A percentile compares a stretch with the other conserved stretches of the same genome.
These are phyloP conservation scores for Prototheca cutis DNA, from an alignment of 163 green algal genomes.

Conservation along the genomic window DNA sequence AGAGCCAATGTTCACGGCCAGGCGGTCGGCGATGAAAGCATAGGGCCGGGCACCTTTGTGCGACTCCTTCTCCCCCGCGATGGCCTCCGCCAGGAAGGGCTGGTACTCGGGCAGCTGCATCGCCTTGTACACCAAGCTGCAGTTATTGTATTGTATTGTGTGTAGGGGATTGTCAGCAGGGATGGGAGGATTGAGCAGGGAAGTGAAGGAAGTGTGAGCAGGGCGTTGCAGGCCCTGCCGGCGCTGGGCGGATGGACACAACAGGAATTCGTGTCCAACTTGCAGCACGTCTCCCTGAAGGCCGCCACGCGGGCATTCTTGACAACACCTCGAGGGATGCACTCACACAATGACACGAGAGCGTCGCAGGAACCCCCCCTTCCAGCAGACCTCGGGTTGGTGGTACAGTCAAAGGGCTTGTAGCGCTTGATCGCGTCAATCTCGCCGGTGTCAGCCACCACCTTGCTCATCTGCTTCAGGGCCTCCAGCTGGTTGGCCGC, in stretches of 20 bases:
- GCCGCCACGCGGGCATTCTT: too few relatives aligned
- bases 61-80: constrained; percentile 18
- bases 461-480: constrained; percentile 56
- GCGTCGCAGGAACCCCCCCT: not conserved
- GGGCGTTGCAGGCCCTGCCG: too few relatives aligned
- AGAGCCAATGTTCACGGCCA: constrained; percentile 63
- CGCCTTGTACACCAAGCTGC: constrained; percentile 69
- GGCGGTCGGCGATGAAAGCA: constrained; percentile 51
- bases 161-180: too few relatives aligned
- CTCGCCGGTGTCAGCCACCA: constrained; percentile 36
- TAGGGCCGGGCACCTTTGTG: constrained; percentile 19
- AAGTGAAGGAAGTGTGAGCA: too few relatives aligned
- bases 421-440: constrained; percentile 61
- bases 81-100: constrained; percentile 46
- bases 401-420: constrained; percentile 71
- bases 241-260: too few relatives aligned
- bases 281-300: too few relatives aligned
- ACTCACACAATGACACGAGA: not conserved
- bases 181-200: too few relatives aligned
- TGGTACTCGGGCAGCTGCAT: constrained; percentile 57
- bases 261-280: too few relatives aligned
- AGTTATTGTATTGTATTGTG: too few relatives aligned
- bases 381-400: constrained; percentile 55
- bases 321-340: not conserved
- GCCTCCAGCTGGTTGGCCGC: constrained; percentile 67